phyloP scores from a whole-genome alignment of 139 green algal species.

The Chlorella sp. region DNA sequence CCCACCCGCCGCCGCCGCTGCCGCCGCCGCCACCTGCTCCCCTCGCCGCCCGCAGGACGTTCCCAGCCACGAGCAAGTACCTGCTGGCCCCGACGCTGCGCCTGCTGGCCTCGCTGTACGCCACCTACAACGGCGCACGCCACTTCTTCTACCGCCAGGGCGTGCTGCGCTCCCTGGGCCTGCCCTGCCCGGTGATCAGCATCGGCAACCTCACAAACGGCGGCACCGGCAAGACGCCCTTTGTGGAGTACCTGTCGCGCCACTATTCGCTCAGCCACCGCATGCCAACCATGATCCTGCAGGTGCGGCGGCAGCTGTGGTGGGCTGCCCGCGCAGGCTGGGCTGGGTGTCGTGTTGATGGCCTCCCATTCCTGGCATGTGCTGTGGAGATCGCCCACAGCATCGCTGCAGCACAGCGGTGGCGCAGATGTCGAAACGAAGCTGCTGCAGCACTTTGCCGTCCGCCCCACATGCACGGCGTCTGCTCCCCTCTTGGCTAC shows the following conservation, averaged over 20 bases:
- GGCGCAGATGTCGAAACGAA: too few relatives aligned
- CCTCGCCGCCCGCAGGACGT: slow-evolving; percentile 25
- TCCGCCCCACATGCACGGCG: too few relatives aligned
- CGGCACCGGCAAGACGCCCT: slow-evolving; percentile 51
- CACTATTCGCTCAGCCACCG: slow-evolving; percentile 38
- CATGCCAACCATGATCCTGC: slow-evolving; percentile 43
- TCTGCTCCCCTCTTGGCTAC: not conserved
- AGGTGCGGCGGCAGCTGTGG: slow-evolving; percentile 1
- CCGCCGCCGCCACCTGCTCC: too few relatives aligned
- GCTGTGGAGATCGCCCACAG: not conserved
- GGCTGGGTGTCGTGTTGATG: too few relatives aligned
- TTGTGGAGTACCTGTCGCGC: slow-evolving; percentile 47
- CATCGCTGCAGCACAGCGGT: too few relatives aligned
- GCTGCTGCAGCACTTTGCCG: too few relatives aligned
- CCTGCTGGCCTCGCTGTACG: slow-evolving; percentile 16
- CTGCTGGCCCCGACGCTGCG: slow-evolving; percentile 45
- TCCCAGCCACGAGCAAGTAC: slow-evolving; percentile 27
- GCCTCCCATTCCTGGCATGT: too few relatives aligned
- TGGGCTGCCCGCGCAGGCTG: too few relatives aligned
- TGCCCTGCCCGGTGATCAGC: slow-evolving; percentile 45
- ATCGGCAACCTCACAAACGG: slow-evolving; percentile 44
- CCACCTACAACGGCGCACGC: slow-evolving; percentile 3
- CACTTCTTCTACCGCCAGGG: slow-evolving; percentile 48
- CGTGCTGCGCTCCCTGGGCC: slow-evolving; percentile 26
- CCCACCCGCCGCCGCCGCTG: not conserved